A percentile compares a stretch with the other conserved stretches of the same genome.
phyloP scores from a whole-genome alignment of 768 basidiomycete species.

The Hydnum rufescens region DNA sequence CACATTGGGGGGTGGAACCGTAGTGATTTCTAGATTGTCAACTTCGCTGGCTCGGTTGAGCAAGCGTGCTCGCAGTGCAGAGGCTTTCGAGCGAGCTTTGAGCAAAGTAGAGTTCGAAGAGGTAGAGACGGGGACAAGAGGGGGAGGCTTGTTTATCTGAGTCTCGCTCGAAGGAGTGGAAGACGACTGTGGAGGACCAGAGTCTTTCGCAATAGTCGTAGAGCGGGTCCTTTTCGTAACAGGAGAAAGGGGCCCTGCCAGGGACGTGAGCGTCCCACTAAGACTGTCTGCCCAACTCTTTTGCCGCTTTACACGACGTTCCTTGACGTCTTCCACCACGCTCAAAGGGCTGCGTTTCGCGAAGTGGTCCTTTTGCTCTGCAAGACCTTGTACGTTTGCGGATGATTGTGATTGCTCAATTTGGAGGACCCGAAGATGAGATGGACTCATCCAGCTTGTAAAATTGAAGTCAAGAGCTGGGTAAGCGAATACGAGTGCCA shows the following conservation, averaged over 20 bases:
- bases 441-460: slow-evolving; percentile 83
- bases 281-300: slow-evolving; percentile 25
- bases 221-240: background rate
- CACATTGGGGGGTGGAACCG: too few relatives aligned
- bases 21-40: background rate
- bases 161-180: too few relatives aligned
- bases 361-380: slow-evolving; percentile 69
- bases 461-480: slow-evolving; percentile 94
- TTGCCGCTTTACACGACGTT: slow-evolving; percentile 8
- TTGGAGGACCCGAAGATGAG: slow-evolving; percentile 63
- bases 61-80: background rate
- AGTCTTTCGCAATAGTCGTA: background rate
- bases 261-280: slow-evolving; percentile 7
- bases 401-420: slow-evolving; percentile 57
- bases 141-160: background rate
- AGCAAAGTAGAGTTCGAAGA: too few relatives aligned
- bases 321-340: slow-evolving; percentile 61
- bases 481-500: slow-evolving; percentile 75
- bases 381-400: slow-evolving; percentile 56
- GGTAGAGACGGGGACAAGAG: background rate
- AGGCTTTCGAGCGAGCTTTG: too few relatives aligned
- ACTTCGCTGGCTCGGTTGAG: background rate
- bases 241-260: background rate
- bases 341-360: slow-evolving; percentile 77
- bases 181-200: background rate